Conservation (phyloP, 352 stramenopile genomes). For the Pythium chondricola region DNA sequence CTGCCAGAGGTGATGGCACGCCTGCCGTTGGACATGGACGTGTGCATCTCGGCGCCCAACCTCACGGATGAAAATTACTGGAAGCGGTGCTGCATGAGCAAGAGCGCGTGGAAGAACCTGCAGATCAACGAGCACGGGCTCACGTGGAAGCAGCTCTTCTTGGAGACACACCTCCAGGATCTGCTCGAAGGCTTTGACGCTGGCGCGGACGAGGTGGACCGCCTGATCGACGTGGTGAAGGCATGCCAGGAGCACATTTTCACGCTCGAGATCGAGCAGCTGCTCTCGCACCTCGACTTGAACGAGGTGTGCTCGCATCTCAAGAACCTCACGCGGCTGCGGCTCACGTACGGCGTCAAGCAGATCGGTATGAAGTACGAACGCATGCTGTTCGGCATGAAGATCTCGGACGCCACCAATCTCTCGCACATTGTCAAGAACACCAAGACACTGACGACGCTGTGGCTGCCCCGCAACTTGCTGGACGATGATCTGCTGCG, state of each 20-base stretch:
- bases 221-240: constrained; percentile 68
- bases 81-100: constrained; percentile 85
- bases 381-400: constrained; percentile 93
- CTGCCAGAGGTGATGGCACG: constrained; percentile 75
- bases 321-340: constrained; percentile 85
- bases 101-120: constrained; percentile 87
- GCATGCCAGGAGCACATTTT: constrained; percentile 87
- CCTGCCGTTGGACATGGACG: constrained; percentile 78
- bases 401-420: constrained; percentile 89
- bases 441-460: constrained; percentile 82
- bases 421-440: constrained; percentile 85
- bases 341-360: constrained; percentile 85
- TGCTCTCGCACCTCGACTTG: constrained; percentile 87
- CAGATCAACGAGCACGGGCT: constrained; percentile 87
- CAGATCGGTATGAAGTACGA: constrained; percentile 94
- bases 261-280: constrained; percentile 81
- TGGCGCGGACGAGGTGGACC: constrained; percentile 35
- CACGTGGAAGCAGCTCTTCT: constrained; percentile 93
- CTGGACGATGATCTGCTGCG: constrained; percentile 91
- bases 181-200: constrained; percentile 74
- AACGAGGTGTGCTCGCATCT: constrained; percentile 79
- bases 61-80: constrained; percentile 93
- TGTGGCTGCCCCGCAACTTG: constrained; percentile 85
- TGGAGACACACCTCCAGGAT: constrained; percentile 75
- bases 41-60: constrained; percentile 69